Evolutionary conservation across 192 early-diverging fungal genomes (phyloP).

Genomic region (Umbelopsis ramanniana): DNA sequence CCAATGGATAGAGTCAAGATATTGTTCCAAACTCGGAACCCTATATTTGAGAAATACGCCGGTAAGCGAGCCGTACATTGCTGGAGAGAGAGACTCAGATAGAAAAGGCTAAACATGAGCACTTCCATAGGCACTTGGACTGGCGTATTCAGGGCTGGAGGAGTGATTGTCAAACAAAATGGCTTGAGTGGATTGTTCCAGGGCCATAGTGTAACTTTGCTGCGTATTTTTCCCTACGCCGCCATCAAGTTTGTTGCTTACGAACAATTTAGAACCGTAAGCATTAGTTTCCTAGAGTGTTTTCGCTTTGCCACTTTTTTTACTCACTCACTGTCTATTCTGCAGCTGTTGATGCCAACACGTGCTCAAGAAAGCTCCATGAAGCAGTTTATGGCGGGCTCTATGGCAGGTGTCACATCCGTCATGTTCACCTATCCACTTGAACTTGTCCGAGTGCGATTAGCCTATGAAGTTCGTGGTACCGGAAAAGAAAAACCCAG

Average conservation of each 20-base stretch:
- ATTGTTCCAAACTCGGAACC: slow-evolving; percentile 80
- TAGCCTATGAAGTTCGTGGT: slow-evolving; percentile 83
- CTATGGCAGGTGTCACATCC: slow-evolving; percentile 78
- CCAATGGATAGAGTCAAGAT: slow-evolving; percentile 88
- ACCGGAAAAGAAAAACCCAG: slow-evolving; percentile 15
- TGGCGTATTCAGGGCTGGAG: slow-evolving; percentile 82
- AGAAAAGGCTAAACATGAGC: not conserved
- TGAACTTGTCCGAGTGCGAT: slow-evolving; percentile 90
- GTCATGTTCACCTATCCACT: slow-evolving; percentile 92
- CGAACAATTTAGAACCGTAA: slow-evolving; percentile 81
- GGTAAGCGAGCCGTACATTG: slow-evolving; percentile 51
- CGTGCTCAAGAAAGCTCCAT: slow-evolving; percentile 65
- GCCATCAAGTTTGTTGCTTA: slow-evolving; percentile 97
- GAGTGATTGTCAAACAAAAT: slow-evolving; percentile 70
- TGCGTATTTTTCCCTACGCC: slow-evolving; percentile 96
- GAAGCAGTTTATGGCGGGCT: slow-evolving; percentile 84
- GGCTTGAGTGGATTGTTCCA: slow-evolving; percentile 88
- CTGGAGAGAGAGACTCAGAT: too few relatives aligned
- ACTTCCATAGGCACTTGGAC: slow-evolving; percentile 63
- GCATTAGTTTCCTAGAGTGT: too few relatives aligned
- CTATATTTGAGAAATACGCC: slow-evolving; percentile 68
- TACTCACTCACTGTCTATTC: not conserved
- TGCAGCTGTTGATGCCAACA: slow-evolving; percentile 68
- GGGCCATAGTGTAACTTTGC: slow-evolving; percentile 92
- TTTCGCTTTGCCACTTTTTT: not conserved